phyloP scores from a whole-genome alignment of 2,329 filamentous ascomycete genomes.

The Samsoniella hepiali region DNA sequence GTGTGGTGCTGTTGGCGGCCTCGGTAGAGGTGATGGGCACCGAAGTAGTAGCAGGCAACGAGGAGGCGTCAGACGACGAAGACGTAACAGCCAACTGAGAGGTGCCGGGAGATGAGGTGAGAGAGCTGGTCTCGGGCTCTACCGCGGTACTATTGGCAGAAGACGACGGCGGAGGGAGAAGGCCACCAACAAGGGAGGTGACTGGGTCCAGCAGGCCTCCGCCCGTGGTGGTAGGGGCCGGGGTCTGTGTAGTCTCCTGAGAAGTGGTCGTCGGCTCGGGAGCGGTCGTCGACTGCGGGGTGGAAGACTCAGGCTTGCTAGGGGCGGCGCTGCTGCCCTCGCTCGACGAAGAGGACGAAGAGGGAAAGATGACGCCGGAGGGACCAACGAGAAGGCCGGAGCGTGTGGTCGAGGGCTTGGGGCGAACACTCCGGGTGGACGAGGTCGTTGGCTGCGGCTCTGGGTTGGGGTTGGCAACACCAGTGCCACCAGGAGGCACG shows the following conservation, averaged over 20 bases:
- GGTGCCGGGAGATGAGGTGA: neutral
- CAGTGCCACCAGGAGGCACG: constrained; percentile 15
- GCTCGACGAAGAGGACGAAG: neutral
- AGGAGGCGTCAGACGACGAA: neutral
- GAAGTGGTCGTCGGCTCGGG: neutral
- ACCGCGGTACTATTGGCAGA: constrained; percentile 12
- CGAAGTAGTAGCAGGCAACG: neutral
- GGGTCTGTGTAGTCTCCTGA: neutral
- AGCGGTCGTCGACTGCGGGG: neutral
- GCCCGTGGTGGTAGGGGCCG: constrained; percentile 9
- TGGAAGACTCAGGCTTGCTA: neutral
- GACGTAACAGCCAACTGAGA: neutral
- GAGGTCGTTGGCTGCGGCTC: constrained; percentile 21
- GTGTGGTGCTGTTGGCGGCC: constrained; percentile 8
- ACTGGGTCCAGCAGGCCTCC: constrained; percentile 26
- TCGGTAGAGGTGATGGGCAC: neutral
- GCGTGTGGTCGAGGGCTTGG: constrained; percentile 15
- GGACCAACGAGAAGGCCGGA: constrained; percentile 28
- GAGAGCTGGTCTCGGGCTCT: neutral
- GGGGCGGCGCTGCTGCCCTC: neutral
- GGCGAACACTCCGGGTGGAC: constrained; percentile 20
- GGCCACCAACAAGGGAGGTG: constrained; percentile 22
- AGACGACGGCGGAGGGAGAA: constrained; percentile 21
- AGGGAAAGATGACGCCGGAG: constrained; percentile 25
- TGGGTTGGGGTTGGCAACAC: constrained; percentile 14